These are phyloP conservation scores for Parastagonospora avenae DNA, from an alignment of 2,329 filamentous ascomycete species.

Conservation along the genomic window DNA sequence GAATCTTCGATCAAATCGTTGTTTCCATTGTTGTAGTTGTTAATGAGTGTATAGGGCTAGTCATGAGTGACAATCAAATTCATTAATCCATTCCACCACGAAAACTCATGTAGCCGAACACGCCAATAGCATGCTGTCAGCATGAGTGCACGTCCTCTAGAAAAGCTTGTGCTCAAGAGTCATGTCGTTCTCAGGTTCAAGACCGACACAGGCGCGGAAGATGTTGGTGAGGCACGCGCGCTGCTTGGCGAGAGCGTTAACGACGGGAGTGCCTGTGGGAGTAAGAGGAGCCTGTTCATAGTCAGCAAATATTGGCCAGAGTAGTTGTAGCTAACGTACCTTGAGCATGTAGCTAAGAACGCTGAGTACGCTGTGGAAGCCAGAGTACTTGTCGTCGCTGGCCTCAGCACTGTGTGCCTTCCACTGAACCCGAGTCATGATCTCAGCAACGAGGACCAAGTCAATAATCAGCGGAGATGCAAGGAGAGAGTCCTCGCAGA, in stretches of 20 bases:
- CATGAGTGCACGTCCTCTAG: slow-evolving; percentile 8
- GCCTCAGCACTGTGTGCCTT: slow-evolving; percentile 62
- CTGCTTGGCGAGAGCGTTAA: slow-evolving; percentile 96
- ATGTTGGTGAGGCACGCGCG: slow-evolving; percentile 94
- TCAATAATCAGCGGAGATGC: slow-evolving; percentile 98
- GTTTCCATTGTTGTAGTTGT: slow-evolving; percentile 14
- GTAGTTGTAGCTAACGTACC: slow-evolving; percentile 41
- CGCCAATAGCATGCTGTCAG: neutral
- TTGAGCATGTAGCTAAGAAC: slow-evolving; percentile 99
- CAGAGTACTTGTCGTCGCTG: slow-evolving; percentile 73
- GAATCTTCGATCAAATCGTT: neutral
- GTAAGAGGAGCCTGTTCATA: slow-evolving; percentile 78
- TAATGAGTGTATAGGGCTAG: slow-evolving; percentile 37
- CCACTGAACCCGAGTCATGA: slow-evolving; percentile 99
- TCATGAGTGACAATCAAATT: neutral
- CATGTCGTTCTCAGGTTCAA: slow-evolving; percentile 98
- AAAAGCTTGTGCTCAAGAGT: slow-evolving; percentile 98
- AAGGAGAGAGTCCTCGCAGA: slow-evolving; percentile 96
- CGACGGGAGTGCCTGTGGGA: slow-evolving; percentile 89
- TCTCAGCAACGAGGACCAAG: slow-evolving; percentile 87
- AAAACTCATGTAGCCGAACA: neutral
- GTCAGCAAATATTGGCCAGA: slow-evolving; percentile 21
- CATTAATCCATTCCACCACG: neutral
- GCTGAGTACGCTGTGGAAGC: slow-evolving; percentile 96
- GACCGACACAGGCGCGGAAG: slow-evolving; percentile 94